These are phyloP conservation scores for Beta corolliflora DNA, from an alignment of 179 eudicot genomes.

Conservation along the genomic window DNA sequence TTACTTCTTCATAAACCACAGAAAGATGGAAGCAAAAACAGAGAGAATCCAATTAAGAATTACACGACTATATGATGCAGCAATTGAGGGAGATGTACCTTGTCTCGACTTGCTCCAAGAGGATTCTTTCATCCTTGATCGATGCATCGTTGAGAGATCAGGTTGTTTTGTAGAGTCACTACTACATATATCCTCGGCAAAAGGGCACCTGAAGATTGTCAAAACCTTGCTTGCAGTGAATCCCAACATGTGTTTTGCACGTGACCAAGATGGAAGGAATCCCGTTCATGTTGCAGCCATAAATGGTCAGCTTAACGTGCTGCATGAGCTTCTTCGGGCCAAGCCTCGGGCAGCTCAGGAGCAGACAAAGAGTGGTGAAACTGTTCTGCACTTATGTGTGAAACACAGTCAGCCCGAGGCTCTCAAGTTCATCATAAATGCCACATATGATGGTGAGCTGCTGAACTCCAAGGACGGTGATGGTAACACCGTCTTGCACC, in stretches of 20 bases:
- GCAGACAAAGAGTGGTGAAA: slow-evolving; percentile 23
- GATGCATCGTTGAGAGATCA: neutral
- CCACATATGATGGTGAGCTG: slow-evolving; percentile 25
- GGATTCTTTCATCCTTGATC: slow-evolving; percentile 9
- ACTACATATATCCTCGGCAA: slow-evolving; percentile 41
- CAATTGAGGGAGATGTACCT: slow-evolving; percentile 15
- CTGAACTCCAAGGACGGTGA: slow-evolving; percentile 34
- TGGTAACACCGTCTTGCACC: slow-evolving; percentile 35
- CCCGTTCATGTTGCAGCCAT: slow-evolving; percentile 24
- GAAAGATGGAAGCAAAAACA: neutral
- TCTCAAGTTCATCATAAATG: slow-evolving; percentile 23
- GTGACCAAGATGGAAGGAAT: slow-evolving; percentile 35
- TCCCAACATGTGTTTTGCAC: slow-evolving; percentile 35
- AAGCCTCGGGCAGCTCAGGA: slow-evolving; percentile 4
- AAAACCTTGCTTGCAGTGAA: slow-evolving; percentile 13
- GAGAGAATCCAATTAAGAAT: neutral
- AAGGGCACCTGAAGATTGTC: slow-evolving; percentile 33
- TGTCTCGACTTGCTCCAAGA: neutral
- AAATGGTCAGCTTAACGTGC: neutral
- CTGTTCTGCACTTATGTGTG: slow-evolving; percentile 48
- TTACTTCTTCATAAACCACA: neutral
- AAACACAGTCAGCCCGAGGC: slow-evolving; percentile 28
- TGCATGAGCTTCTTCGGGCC: slow-evolving; percentile 4
- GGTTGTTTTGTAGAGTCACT: neutral
- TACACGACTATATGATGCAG: slow-evolving; percentile 1